These are phyloP conservation scores for Trametes cingulata DNA, from an alignment of 768 basidiomycete species.

Conservation along the genomic window DNA sequence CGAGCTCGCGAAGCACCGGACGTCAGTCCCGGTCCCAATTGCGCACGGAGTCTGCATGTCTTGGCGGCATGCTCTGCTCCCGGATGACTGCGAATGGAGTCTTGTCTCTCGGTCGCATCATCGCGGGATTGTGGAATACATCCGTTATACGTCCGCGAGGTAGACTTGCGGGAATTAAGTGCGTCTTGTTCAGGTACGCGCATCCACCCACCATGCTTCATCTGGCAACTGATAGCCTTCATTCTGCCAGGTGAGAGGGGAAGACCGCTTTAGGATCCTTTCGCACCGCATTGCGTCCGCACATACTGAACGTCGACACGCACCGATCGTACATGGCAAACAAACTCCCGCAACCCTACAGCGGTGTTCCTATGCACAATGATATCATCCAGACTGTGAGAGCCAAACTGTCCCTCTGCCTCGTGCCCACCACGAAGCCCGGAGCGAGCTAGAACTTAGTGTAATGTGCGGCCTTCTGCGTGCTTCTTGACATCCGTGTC, in stretches of 20 bases:
- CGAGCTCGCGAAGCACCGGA: too few species aligned
- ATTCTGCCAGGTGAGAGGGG: neutral
- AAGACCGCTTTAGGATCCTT: neutral
- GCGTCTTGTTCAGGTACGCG: neutral
- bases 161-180: constrained; percentile 4
- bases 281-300: neutral
- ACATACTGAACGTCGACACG: constrained; percentile 2
- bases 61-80: too few species aligned
- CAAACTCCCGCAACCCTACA: too few species aligned
- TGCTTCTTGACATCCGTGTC: constrained; percentile 11
- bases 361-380: neutral
- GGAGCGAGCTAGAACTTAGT: neutral
- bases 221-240: neutral
- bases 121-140: too few species aligned
- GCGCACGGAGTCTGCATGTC: too few species aligned
- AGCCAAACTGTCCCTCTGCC: neutral
- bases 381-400: neutral
- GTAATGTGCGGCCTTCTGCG: neutral
- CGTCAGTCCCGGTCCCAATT: too few species aligned
- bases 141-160: neutral
- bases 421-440: neutral
- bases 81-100: too few species aligned
- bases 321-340: neutral
- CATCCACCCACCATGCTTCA: neutral
- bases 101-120: too few species aligned